Base-by-base conservation (phyloP, 148 eudicot species). In the Chenopodium suecicum region DNA sequence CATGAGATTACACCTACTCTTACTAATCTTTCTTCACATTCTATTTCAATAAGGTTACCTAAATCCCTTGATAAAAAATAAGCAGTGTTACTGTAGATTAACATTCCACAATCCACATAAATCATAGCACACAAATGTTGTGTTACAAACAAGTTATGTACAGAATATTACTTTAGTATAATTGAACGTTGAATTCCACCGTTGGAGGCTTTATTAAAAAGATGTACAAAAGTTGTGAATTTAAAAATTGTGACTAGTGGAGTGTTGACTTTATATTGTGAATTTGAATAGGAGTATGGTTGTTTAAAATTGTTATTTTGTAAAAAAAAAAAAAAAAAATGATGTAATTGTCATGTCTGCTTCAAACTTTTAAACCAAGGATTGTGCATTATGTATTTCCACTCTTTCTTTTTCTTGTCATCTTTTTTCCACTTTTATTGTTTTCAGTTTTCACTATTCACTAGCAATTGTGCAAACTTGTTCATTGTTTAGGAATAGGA, bases 181-280 rank as follows among this genome's bases (percentile, higher is more conserved):
- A 20, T 7, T 34, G 74, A 71, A 71, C n/a, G 29, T 70, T 44
- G 75, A 44, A 41, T 71, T 46, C 54, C 54, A 71, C 75, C 54
- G 54, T 44, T 71, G 54, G 54, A 37, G 29, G 20, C 46, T 20
- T 34, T 71, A 8, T 46, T 2, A 44, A 71, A 71, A 44, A 41
- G 60, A 13, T 5, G 60, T 44, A 48, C 52, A 48, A 41, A 20
- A 10, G 9, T 52, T 23, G 9, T 20, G 27, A n/a, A 50, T 72
- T 83, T 48, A 12, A 54, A 83, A 83, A 79, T 58, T 79, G 25
- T 58, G 11, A 32, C 62, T 29, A 2, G 48, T 76, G 52, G 37
- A 48, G 79, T 56, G 48, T 5, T 67, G 74, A 17, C 62, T 60
- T 50, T 69, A 32, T 58, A 60, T 60, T 60, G 9, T 23, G 4